Conservation (phyloP, 441 rosid species). For the Populus trichocarpa region DNA sequence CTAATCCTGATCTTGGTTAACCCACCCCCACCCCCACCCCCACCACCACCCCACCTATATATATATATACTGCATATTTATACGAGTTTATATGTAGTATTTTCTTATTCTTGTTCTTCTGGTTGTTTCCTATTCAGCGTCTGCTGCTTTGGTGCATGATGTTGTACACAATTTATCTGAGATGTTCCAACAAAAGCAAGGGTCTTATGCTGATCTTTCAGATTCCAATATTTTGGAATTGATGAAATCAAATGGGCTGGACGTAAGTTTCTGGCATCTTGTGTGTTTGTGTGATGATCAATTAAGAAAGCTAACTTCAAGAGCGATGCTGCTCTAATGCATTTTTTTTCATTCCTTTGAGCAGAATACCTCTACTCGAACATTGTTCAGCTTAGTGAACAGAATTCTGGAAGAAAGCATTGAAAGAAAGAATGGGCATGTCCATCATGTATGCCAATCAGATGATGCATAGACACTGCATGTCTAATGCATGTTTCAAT, state of each 20-base stretch:
- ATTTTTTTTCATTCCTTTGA: constrained; percentile 15
- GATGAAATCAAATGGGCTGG: constrained; percentile 61
- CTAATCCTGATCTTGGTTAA: neutral
- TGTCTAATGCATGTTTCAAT: constrained; percentile 6
- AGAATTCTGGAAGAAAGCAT: constrained; percentile 68
- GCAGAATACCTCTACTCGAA: constrained; percentile 74
- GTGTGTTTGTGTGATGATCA: neutral
- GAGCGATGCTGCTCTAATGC: constrained; percentile 20
- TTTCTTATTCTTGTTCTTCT: neutral
- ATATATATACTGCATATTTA: neutral
- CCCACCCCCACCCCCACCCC: neutral
- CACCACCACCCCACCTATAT: neutral
- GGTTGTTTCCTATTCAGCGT: constrained; percentile 13
- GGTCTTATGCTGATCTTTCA: constrained; percentile 48
- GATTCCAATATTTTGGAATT: constrained; percentile 58
- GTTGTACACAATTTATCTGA: constrained; percentile 50
- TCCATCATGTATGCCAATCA: constrained; percentile 64
- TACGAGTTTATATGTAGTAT: neutral
- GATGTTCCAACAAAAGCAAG: constrained; percentile 49
- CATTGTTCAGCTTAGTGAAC: constrained; percentile 60
- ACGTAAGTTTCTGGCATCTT: constrained; percentile 42
- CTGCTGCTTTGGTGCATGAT: constrained; percentile 32
- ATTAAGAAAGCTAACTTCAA: constrained; percentile 5
- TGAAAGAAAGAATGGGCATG: constrained; percentile 62
- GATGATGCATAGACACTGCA: constrained; percentile 18